phyloP scores from a whole-genome alignment of 176 grass and related monocot genomes.

The Thalia dealbata region DNA sequence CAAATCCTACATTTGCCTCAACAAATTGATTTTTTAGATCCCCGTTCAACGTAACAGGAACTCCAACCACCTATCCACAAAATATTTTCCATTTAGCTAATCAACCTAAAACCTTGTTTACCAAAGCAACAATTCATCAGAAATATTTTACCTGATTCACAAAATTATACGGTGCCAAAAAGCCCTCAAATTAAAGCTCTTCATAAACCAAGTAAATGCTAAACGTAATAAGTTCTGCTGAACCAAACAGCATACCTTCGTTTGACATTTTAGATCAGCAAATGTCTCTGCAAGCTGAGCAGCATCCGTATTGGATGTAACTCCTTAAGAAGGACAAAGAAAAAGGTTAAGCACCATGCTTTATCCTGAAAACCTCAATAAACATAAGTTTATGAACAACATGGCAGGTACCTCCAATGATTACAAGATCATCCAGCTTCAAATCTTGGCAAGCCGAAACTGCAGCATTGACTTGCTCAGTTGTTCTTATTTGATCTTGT shows the following conservation, averaged over 20 bases:
- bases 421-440: slow-evolving; percentile 85
- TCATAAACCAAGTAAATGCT: not conserved
- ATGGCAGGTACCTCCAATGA: slow-evolving; percentile 67
- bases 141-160: not conserved
- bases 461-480: slow-evolving; percentile 84
- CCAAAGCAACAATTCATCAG: not conserved
- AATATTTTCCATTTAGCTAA: slow-evolving; percentile 1
- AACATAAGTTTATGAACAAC: slow-evolving; percentile 9
- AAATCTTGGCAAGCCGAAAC: slow-evolving; percentile 69
- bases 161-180: not conserved
- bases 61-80: slow-evolving; percentile 66
- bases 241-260: slow-evolving; percentile 46
- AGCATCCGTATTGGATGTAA: slow-evolving; percentile 96
- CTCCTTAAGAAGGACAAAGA: slow-evolving; percentile 46
- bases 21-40: slow-evolving; percentile 99
- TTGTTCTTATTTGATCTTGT: slow-evolving; percentile 97
- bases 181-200: not conserved
- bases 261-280: slow-evolving; percentile 81
- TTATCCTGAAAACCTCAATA: not conserved
- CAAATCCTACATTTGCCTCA: slow-evolving; percentile 91
- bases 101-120: not conserved
- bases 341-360: not conserved
- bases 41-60: slow-evolving; percentile 98
- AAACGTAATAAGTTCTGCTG: not conserved
- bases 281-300: slow-evolving; percentile 96